Evolutionary conservation across 2,329 filamentous ascomycete species (phyloP), one percentile per base, ranked within the genome.

Genomic region (Aspergillus quadricinctus): DNA sequence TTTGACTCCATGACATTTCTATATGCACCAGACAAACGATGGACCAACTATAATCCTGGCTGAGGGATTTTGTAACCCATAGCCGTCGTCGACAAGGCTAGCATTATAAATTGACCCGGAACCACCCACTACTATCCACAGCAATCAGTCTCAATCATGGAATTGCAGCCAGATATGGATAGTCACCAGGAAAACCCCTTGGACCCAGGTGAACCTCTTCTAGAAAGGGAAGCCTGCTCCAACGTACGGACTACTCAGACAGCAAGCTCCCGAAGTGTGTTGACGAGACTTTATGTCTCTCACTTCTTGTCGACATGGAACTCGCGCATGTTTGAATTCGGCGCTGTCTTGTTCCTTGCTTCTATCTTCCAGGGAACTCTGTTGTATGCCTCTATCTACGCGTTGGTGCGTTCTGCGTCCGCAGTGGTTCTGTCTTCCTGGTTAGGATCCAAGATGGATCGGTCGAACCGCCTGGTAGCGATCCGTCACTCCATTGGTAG

Each of bases 361-460:
- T 70, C 77, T 1, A 78, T 83, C 48, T 86, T 78, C 61, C 81
- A 81, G 0, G 72, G 77, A 0, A 89, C 86, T 0, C 74, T 91
- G 23, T 77, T 88, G 23, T 87, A 84, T 37, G 79, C 86, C 55
- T 89, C 87, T 0, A 73, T 87, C n/a, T 91, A 90, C 65, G 88
- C 88, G 0, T 72, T 90, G 6, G 75, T 80, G 4, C 81, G 88
- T 23, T 79, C 82, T 5, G 72, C 78, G 0, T 77, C 83, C 0
- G 85, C 85, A 0, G 80, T 87, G 3, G 28, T 84, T 0, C 73
- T 89, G 6, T 81, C 86, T 0, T 81, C 83, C 11, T 75, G 75
- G 48, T 69, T 90, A 5, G 88, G 88, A 1, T 65, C 67, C 1
- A 78, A 77, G 41, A 82, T 91, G 40, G 88, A 91, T 67, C 70